These are phyloP conservation scores for Ophiostoma sp. DNA, from an alignment of 2,329 filamentous ascomycete genomes.

Conservation along the genomic window DNA sequence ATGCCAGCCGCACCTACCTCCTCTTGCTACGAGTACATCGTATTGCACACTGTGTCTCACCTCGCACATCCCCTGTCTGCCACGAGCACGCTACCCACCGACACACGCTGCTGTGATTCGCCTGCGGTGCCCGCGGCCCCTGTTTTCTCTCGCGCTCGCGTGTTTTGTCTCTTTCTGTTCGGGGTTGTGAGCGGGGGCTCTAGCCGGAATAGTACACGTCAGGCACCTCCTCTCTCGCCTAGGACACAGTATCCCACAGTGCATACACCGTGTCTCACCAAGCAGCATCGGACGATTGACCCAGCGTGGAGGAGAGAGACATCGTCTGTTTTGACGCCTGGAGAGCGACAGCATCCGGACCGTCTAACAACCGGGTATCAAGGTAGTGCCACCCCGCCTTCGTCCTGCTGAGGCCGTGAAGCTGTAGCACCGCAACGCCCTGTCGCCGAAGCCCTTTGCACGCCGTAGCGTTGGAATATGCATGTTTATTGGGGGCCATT, in stretches of 20 bases:
- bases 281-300: not conserved
- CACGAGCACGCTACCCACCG: not conserved
- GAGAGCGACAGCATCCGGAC: not conserved
- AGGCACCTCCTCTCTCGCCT: not conserved
- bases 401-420: not conserved
- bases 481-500: not conserved
- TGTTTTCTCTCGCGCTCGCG: slow-evolving; percentile 16
- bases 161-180: slow-evolving; percentile 18
- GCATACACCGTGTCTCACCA: not conserved
- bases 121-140: not conserved
- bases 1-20: not conserved
- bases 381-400: not conserved
- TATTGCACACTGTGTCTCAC: not conserved
- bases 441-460: too few relatives aligned
- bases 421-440: not conserved
- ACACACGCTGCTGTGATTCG: not conserved
- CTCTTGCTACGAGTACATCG: too few relatives aligned
- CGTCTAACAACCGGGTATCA: not conserved
- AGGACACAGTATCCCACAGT: not conserved
- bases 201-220: not conserved
- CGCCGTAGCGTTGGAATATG: too few relatives aligned
- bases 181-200: slow-evolving; percentile 12
- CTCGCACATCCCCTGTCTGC: not conserved
- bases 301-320: slow-evolving; percentile 3
- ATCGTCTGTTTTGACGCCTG: slow-evolving; percentile 3